Percentiles rank a stretch among this genome's conserved stretches.
Conservation (phyloP, 495 filamentous ascomycete genomes). For the Aspergillus diversus region DNA sequence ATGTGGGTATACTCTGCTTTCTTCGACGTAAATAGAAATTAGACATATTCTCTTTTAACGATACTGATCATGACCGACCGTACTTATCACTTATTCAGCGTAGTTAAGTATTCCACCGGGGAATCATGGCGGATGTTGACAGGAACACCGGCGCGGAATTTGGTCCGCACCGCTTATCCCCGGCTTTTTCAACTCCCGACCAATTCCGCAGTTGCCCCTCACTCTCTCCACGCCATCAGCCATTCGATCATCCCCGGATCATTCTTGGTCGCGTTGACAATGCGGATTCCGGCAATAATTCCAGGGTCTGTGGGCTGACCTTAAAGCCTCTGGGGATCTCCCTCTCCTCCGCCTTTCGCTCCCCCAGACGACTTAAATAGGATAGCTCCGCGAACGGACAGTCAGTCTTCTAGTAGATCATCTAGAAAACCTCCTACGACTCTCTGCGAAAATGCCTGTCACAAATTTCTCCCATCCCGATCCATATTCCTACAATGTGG, state of each 20-base stretch:
- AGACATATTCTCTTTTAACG: background rate
- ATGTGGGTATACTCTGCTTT: conserved; percentile 61
- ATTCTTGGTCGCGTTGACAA: background rate
- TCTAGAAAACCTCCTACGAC: background rate
- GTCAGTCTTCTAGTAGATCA: background rate
- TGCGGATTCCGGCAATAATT: conserved; percentile 7
- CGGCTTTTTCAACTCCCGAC: conserved; percentile 21
- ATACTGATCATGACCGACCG: background rate
- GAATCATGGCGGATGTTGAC: too few species aligned
- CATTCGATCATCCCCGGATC: background rate
- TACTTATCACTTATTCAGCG: too few species aligned
- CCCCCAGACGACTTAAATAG: background rate
- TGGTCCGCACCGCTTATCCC: conserved; percentile 33
- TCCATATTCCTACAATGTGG: conserved; percentile 61
- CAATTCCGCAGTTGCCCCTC: conserved; percentile 27
- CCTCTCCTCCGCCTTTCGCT: background rate
- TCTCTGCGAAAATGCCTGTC: conserved; percentile 51
- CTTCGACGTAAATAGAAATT: too few species aligned
- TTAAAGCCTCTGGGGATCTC: background rate
- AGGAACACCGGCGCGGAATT: conserved; percentile 28
- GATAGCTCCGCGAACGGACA: background rate
- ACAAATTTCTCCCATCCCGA: conserved; percentile 58
- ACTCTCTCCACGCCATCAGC: background rate
- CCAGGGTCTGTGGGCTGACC: conserved; percentile 2
- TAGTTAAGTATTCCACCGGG: too few species aligned